Percentiles rank a stretch among this genome's conserved stretches.
Evolutionary conservation across 805 yeast genomes (phyloP).

Genomic region (Pichia occidentalis): DNA sequence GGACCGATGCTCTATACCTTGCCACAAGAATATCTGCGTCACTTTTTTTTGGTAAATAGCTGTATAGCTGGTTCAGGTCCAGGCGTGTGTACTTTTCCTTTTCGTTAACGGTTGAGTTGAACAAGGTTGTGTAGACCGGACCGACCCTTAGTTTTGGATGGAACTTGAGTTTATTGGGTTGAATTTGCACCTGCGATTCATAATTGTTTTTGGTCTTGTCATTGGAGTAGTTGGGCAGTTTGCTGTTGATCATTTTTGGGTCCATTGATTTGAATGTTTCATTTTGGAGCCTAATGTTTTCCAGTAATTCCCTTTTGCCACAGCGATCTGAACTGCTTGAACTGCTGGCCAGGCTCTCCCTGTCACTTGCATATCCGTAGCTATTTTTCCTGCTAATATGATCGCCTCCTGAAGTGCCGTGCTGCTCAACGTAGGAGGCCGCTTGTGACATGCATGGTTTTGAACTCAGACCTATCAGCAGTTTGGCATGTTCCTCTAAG

Average conservation of each 20-base stretch:
- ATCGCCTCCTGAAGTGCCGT: not conserved
- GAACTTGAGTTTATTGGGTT: conserved; percentile 10
- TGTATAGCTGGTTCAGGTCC: conserved; percentile 25
- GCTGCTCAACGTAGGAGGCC: not conserved
- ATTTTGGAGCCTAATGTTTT: not conserved
- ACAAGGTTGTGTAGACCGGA: conserved; percentile 22
- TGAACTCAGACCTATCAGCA: conserved; percentile 4
- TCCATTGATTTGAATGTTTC: conserved; percentile 1
- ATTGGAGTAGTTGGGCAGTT: conserved; percentile 10
- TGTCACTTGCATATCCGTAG: too few species aligned
- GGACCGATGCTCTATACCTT: conserved; percentile 46
- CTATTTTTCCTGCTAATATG: not conserved
- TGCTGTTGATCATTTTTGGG: conserved; percentile 3
- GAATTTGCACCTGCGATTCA: too few species aligned
- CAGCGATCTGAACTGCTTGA: not conserved
- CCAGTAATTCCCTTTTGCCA: not conserved
- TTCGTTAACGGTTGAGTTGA: conserved; percentile 19
- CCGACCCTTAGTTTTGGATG: conserved; percentile 17
- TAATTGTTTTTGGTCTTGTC: conserved; percentile 1
- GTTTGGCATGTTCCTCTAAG: conserved; percentile 15
- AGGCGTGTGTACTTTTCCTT: conserved; percentile 20
- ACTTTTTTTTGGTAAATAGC: conserved; percentile 40
- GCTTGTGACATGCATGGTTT: not conserved
- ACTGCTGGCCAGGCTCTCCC: too few species aligned
- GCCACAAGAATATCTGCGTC: conserved; percentile 42